These are phyloP conservation scores for Neoboletus subvelutipes DNA, from an alignment of 768 basidiomycete genomes.

Conservation along the genomic window DNA sequence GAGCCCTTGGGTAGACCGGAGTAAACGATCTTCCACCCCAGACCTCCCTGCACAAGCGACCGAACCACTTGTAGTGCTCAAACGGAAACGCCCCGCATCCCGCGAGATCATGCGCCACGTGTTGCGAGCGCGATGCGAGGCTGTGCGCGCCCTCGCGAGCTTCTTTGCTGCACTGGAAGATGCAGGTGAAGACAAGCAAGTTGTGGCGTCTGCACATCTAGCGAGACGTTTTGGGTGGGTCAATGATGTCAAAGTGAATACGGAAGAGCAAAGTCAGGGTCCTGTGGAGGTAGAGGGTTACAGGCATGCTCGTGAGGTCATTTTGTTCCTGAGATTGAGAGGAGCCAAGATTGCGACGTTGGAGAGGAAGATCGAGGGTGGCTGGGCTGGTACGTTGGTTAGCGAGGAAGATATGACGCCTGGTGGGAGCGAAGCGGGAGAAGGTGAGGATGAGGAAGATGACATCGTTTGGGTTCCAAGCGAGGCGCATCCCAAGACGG, in stretches of 20 bases:
- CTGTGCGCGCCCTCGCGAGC: slow-evolving; percentile 68
- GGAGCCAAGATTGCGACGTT: slow-evolving; percentile 70
- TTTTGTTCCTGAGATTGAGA: slow-evolving; percentile 61
- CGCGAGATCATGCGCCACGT: slow-evolving; percentile 88
- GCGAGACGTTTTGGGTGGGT: slow-evolving; percentile 41
- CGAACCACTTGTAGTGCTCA: slow-evolving; percentile 39
- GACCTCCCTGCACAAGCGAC: slow-evolving; percentile 23
- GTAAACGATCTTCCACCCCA: slow-evolving; percentile 35
- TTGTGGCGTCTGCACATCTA: slow-evolving; percentile 52
- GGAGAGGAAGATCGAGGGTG: slow-evolving; percentile 47
- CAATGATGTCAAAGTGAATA: slow-evolving; percentile 31
- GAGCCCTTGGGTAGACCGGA: slow-evolving; percentile 68
- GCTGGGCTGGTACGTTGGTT: slow-evolving; percentile 65
- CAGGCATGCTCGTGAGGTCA: slow-evolving; percentile 69
- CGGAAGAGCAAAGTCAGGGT: slow-evolving; percentile 26
- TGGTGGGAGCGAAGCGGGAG: slow-evolving; percentile 22
- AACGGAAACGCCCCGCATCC: slow-evolving; percentile 59
- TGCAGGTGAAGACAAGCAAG: slow-evolving; percentile 44
- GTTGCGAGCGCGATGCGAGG: slow-evolving; percentile 80
- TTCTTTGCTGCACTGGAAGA: slow-evolving; percentile 68
- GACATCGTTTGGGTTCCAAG: slow-evolving; percentile 35
- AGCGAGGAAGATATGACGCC: slow-evolving; percentile 47
- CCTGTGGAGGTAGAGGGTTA: slow-evolving; percentile 44
- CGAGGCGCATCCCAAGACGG: slow-evolving; percentile 10
- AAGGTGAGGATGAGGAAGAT: slow-evolving; percentile 29